Percentiles rank a stretch among this genome's conserved stretches.
phyloP scores from a whole-genome alignment of 495 filamentous ascomycete genomes.

The Penicillium angulare region DNA sequence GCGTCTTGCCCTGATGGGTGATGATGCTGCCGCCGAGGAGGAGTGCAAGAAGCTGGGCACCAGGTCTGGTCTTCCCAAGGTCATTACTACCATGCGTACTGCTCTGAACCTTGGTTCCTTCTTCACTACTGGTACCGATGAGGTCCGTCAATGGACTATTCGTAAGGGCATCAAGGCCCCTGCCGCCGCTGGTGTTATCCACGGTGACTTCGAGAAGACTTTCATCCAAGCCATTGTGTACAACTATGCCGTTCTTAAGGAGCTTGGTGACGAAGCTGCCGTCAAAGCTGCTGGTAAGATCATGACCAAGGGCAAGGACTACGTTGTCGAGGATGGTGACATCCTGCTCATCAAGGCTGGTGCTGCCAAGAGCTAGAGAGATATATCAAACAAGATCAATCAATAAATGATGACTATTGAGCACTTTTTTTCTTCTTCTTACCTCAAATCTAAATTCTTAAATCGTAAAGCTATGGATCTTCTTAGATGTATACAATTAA shows the following conservation, averaged over 20 bases:
- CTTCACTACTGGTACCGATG: constrained; percentile 96
- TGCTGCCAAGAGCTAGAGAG: constrained; percentile 73
- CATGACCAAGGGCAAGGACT: constrained; percentile 99
- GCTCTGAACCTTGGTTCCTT: constrained; percentile 87
- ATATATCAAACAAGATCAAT: neutral
- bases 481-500: neutral
- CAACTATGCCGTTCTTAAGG: constrained; percentile 76
- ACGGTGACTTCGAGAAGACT: constrained; percentile 99
- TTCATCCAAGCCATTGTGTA: constrained; percentile 96
- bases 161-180: constrained; percentile 95
- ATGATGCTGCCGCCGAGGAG: constrained; percentile 73
- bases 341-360: constrained; percentile 91
- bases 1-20: constrained; percentile 74
- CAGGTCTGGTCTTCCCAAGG: constrained; percentile 88
- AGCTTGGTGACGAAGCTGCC: constrained; percentile 81
- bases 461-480: too few species aligned
- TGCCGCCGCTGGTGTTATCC: constrained; percentile 95
- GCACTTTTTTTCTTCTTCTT: neutral
- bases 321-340: constrained; percentile 60
- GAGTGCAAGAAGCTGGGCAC: constrained; percentile 88
- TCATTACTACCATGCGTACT: constrained; percentile 91
- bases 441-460: neutral
- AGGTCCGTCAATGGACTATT: constrained; percentile 98
- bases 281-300: constrained; percentile 94
- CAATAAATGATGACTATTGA: constrained; percentile 14